These are phyloP conservation scores for Nicotiana otophora DNA, from an alignment of 257 asterid species.

Conservation along the genomic window DNA sequence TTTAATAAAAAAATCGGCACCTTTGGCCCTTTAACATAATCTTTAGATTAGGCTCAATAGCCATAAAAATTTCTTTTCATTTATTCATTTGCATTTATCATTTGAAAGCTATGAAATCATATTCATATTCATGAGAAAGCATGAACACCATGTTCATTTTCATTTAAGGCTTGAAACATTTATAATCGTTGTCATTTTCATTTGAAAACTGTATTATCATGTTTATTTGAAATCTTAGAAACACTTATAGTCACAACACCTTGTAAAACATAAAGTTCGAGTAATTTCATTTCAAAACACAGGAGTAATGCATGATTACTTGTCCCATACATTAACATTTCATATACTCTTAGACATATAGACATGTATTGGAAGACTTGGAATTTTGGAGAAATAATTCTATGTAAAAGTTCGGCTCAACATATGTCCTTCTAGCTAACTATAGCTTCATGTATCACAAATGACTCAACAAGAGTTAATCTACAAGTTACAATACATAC, in stretches of 20 bases:
- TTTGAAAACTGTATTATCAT: too few species aligned
- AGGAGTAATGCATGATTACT: not conserved
- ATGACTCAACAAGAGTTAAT: too few species aligned
- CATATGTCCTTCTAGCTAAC: not conserved
- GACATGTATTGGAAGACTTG: not conserved
- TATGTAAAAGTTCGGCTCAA: not conserved
- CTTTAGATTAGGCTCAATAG: too few species aligned
- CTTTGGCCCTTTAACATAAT: too few species aligned
- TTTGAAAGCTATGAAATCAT: too few species aligned
- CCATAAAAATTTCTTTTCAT: too few species aligned
- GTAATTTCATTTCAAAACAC: not conserved
- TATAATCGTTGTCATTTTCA: not conserved
- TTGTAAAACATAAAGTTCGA: not conserved
- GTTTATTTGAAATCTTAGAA: not conserved
- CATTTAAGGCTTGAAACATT: slow-evolving; percentile 2
- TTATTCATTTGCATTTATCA: too few species aligned
- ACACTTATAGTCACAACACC: not conserved
- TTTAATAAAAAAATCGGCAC: too few species aligned
- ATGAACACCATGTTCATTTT: not conserved
- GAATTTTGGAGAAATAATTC: too few species aligned
- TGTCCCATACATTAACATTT: not conserved
- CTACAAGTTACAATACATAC: too few species aligned
- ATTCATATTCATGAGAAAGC: too few species aligned
- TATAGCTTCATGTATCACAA: too few species aligned
- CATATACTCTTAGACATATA: not conserved